Evolutionary conservation across 768 basidiomycete genomes (phyloP).

Genomic region (Suillus clintonianus): DNA sequence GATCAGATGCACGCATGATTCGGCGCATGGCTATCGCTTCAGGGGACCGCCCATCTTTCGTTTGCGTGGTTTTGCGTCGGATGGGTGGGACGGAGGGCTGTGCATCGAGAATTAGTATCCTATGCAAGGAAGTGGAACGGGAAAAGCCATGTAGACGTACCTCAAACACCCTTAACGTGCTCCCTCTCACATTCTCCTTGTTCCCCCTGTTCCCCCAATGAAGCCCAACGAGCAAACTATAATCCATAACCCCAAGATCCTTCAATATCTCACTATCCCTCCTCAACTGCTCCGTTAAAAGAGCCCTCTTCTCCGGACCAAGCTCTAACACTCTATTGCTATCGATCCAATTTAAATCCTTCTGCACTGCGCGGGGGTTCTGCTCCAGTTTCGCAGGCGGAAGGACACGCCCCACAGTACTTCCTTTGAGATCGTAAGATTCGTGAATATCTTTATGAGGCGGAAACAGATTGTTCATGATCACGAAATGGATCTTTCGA

Average conservation of each 20-base stretch:
- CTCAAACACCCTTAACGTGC: conserved; percentile 90
- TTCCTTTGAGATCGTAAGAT: conserved; percentile 96
- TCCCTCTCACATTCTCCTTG: conserved; percentile 86
- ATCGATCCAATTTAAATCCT: conserved; percentile 97
- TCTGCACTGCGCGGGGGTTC: conserved; percentile 88
- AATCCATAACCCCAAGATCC: conserved; percentile 90
- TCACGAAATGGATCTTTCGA: conserved; percentile 96
- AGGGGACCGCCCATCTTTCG: conserved; percentile 57
- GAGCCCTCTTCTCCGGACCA: conserved; percentile 94
- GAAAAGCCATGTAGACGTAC: conserved; percentile 45
- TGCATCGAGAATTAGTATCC: background rate
- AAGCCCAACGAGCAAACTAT: conserved; percentile 90
- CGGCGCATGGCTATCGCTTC: conserved; percentile 85
- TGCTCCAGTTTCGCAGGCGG: conserved; percentile 75
- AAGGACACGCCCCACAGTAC: conserved; percentile 85
- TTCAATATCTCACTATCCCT: conserved; percentile 87
- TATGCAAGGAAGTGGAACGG: background rate
- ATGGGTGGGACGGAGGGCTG: conserved; percentile 73
- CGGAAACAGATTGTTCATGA: conserved; percentile 99
- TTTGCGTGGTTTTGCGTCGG: conserved; percentile 60
- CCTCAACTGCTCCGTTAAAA: conserved; percentile 88
- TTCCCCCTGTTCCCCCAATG: conserved; percentile 92
- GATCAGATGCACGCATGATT: conserved; percentile 82
- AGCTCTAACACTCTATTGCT: conserved; percentile 75
- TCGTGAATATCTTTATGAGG: conserved; percentile 97